Percentiles rank a stretch among this genome's conserved stretches.
These are phyloP conservation scores for Fimicolochytrium jonesii DNA, from an alignment of 192 early-diverging fungal genomes.

Conservation along the genomic window DNA sequence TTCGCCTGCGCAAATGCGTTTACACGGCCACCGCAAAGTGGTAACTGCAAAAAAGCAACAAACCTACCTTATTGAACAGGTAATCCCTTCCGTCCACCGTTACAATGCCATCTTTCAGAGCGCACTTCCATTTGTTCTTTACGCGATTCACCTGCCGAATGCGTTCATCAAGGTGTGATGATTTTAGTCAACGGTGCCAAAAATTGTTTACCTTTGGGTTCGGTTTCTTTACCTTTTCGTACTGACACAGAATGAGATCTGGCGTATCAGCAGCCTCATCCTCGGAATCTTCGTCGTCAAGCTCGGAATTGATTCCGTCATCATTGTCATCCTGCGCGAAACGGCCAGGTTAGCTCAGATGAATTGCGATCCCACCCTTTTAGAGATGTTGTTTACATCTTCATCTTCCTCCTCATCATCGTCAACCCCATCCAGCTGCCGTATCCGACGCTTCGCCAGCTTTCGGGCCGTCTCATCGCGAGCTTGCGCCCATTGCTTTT, in stretches of 20 bases:
- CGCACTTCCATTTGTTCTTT: conserved; percentile 99
- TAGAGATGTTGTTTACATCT: too few species aligned
- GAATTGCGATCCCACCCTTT: neutral
- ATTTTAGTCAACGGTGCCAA: conserved; percentile 90
- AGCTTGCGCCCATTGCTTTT: conserved; percentile 25
- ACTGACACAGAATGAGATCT: conserved; percentile 45
- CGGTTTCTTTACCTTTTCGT: conserved; percentile 70
- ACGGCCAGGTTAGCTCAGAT: neutral
- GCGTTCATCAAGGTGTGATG: too few species aligned
- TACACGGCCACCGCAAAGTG: neutral
- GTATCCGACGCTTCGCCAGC: too few species aligned
- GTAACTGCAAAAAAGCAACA: neutral
- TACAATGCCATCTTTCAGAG: conserved; percentile 95
- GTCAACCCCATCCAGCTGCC: too few species aligned
- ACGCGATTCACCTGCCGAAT: conserved; percentile 68
- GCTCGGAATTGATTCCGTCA: conserved; percentile 50
- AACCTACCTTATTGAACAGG: conserved; percentile 76
- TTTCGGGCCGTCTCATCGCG: too few species aligned
- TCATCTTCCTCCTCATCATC: too few species aligned
- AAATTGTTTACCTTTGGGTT: conserved; percentile 96
- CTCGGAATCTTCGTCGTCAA: conserved; percentile 47
- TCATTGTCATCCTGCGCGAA: conserved; percentile 23
- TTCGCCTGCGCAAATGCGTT: conserved; percentile 44
- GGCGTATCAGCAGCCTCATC: conserved; percentile 28
- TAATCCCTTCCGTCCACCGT: conserved; percentile 93